A percentile compares a stretch with the other conserved stretches of the same genome.
These are phyloP conservation scores for Cercospora janseana DNA, from an alignment of 2,329 filamentous ascomycete genomes.

Conservation along the genomic window DNA sequence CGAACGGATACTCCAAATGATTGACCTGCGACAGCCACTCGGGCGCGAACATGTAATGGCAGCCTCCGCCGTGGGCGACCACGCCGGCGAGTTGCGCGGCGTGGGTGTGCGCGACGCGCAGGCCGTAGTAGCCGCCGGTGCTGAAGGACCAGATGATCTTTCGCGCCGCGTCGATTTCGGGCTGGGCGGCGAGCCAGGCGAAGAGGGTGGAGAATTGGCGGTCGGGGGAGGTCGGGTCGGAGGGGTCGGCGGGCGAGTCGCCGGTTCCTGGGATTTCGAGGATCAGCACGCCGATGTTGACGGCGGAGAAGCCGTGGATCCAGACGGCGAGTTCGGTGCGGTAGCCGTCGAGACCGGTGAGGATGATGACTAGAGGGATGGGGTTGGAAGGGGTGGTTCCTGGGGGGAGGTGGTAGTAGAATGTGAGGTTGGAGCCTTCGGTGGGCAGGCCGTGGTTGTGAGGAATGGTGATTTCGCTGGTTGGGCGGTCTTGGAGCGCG, in stretches of 20 bases:
- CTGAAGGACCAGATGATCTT: slow-evolving; percentile 57
- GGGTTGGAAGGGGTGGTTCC: slow-evolving; percentile 44
- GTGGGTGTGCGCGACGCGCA: slow-evolving; percentile 59
- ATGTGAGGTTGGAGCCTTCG: slow-evolving; percentile 59
- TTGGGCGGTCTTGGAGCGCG: slow-evolving; percentile 53
- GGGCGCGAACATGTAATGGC: slow-evolving; percentile 57
- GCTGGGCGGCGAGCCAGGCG: slow-evolving; percentile 53
- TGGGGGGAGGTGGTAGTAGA: slow-evolving; percentile 63
- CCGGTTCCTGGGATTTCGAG: slow-evolving; percentile 60
- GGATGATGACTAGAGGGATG: slow-evolving; percentile 54
- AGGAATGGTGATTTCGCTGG: slow-evolving; percentile 62
- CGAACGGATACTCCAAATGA: slow-evolving; percentile 60
- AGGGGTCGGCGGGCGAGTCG: slow-evolving; percentile 52
- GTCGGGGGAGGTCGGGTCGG: slow-evolving; percentile 52
- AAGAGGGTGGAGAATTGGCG: slow-evolving; percentile 55
- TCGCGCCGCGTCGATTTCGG: slow-evolving; percentile 49
- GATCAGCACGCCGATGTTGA: slow-evolving; percentile 51
- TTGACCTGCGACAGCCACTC: slow-evolving; percentile 57
- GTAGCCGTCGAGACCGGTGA: slow-evolving; percentile 60
- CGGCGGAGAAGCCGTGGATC: slow-evolving; percentile 51
- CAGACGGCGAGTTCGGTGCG: slow-evolving; percentile 56
- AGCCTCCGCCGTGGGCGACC: slow-evolving; percentile 56
- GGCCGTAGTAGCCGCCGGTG: slow-evolving; percentile 60
- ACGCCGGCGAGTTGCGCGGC: slow-evolving; percentile 51
- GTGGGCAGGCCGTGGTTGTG: slow-evolving; percentile 51